These are phyloP conservation scores for Solanum phureja DNA, from an alignment of 257 asterid species.

Conservation along the genomic window DNA sequence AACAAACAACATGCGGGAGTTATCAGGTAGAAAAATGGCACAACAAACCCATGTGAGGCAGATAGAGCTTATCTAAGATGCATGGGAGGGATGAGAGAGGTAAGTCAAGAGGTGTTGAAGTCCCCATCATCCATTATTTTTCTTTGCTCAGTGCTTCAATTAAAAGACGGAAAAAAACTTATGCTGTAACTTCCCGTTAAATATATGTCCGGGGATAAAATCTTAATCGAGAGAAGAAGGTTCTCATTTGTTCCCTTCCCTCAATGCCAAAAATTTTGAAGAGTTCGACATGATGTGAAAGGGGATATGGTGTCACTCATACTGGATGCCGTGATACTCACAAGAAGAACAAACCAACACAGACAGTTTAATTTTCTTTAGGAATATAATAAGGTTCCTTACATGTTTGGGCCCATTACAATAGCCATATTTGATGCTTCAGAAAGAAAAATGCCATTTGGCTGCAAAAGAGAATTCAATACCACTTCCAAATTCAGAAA, in stretches of 20 bases:
- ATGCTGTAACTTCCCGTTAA: not conserved
- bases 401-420: slow-evolving; percentile 98
- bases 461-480: slow-evolving; percentile 48
- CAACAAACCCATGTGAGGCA: not conserved
- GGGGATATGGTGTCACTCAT: not conserved
- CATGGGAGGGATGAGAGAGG: not conserved
- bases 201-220: not conserved
- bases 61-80: not conserved
- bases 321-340: not conserved
- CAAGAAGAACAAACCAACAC: slow-evolving; percentile 1
- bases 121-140: not conserved
- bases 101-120: not conserved
- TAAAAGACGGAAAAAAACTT: not conserved
- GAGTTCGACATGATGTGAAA: not conserved
- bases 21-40: not conserved
- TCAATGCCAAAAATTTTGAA: not conserved
- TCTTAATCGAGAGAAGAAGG: not conserved
- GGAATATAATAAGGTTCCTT: slow-evolving; percentile 22
- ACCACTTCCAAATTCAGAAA: slow-evolving; percentile 8
- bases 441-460: slow-evolving; percentile 85
- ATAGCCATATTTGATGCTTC: slow-evolving; percentile 93
- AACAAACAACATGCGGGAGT: slow-evolving; percentile 9
- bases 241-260: not conserved
- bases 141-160: not conserved
- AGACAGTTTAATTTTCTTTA: not conserved